Percentiles rank a stretch among this genome's conserved stretches.
phyloP scores from a whole-genome alignment of 257 asterid species.

The Nicotiana tabacum region DNA sequence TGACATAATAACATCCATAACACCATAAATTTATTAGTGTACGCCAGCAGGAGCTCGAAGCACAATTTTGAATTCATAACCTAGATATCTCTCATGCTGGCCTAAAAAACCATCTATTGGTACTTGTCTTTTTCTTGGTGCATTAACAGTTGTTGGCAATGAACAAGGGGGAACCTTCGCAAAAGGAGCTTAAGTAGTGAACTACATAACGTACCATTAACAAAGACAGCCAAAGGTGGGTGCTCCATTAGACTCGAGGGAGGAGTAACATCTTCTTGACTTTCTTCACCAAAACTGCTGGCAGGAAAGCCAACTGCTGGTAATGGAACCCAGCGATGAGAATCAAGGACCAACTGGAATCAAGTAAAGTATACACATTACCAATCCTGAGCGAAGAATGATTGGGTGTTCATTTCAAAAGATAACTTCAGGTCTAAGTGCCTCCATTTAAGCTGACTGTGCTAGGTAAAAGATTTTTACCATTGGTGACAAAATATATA shows the following conservation, averaged over 20 bases:
- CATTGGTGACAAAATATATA: slow-evolving; percentile 18
- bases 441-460: not conserved
- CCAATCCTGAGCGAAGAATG: slow-evolving; percentile 21
- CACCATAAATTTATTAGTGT: not conserved
- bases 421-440: not conserved
- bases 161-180: not conserved
- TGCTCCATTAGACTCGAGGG: slow-evolving; percentile 96
- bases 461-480: not conserved
- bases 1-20: not conserved
- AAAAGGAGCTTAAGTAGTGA: not conserved
- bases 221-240: slow-evolving; percentile 64
- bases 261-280: slow-evolving; percentile 71
- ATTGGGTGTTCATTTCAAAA: not conserved
- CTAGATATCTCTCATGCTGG: not conserved
- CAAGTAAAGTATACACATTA: slow-evolving; percentile 17
- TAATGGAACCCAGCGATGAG: slow-evolving; percentile 66
- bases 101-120: not conserved
- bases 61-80: not conserved
- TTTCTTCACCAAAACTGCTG: slow-evolving; percentile 66
- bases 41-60: not conserved
- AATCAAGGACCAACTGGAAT: slow-evolving; percentile 85
- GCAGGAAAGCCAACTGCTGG: slow-evolving; percentile 95
- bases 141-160: not conserved
- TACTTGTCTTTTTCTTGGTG: not conserved
- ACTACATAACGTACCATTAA: slow-evolving; percentile 26